A percentile compares a stretch with the other conserved stretches of the same genome.
These are phyloP conservation scores for Martensiomyces pterosporus DNA, from an alignment of 192 early-diverging fungal species.

Conservation along the genomic window DNA sequence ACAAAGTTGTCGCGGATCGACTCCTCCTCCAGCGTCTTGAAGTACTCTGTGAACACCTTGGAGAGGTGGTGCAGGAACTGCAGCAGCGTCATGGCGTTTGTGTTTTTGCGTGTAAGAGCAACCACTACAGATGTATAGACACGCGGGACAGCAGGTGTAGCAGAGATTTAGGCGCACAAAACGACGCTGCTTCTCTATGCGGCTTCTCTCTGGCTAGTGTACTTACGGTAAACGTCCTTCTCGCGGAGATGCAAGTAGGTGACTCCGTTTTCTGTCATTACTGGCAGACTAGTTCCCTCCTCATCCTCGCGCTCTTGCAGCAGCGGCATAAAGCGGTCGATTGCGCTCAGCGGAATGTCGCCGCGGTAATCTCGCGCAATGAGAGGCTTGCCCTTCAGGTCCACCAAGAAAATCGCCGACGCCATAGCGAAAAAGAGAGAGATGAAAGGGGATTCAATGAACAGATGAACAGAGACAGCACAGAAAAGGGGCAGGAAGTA, in stretches of 20 bases:
- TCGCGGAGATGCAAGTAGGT: slow-evolving; percentile 92
- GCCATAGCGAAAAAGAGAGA: slow-evolving; percentile 32
- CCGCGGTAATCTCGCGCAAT: slow-evolving; percentile 98
- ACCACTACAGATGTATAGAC: slow-evolving; percentile 57
- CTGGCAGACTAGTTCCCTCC: slow-evolving; percentile 79
- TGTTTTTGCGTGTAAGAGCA: slow-evolving; percentile 94
- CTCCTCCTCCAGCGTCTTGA: slow-evolving; percentile 84
- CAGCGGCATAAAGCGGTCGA: slow-evolving; percentile 98
- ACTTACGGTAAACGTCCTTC: slow-evolving; percentile 90
- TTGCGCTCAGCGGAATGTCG: slow-evolving; percentile 92
- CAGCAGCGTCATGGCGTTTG: slow-evolving; percentile 93
- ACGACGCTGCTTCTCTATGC: too few relatives aligned
- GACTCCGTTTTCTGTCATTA: slow-evolving; percentile 93
- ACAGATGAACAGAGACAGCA: too few relatives aligned
- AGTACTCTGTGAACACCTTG: slow-evolving; percentile 92
- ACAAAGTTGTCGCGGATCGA: slow-evolving; percentile 91
- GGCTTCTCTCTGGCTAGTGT: too few relatives aligned
- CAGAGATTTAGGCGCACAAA: not conserved
- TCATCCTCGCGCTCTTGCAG: slow-evolving; percentile 92
- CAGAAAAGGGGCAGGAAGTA: not conserved
- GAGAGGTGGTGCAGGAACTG: slow-evolving; percentile 92
- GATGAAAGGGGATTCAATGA: not conserved
- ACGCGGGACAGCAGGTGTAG: not conserved
- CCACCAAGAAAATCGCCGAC: slow-evolving; percentile 86
- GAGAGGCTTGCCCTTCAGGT: slow-evolving; percentile 98